A percentile compares a stretch with the other conserved stretches of the same genome.
Evolutionary conservation across 108 stramenopile genomes (phyloP).

Genomic region (Cyclotella distinguenda): DNA sequence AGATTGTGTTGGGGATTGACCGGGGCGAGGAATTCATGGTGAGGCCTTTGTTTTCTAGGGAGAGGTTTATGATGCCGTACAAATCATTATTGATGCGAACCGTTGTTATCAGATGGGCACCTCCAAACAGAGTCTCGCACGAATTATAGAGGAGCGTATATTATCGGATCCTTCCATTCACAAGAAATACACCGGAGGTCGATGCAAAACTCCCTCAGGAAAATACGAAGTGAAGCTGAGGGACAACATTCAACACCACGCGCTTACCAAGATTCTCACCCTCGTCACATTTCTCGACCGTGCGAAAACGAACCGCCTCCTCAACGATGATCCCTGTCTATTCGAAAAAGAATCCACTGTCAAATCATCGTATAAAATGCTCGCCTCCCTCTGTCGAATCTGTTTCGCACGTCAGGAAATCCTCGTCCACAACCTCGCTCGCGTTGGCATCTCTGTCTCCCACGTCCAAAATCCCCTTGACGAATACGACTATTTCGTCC

Average conservation of each 20-base stretch:
- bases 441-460: slow-evolving; percentile 69
- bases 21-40: slow-evolving; percentile 33
- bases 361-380: slow-evolving; percentile 87
- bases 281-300: slow-evolving; percentile 85
- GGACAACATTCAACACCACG: slow-evolving; percentile 59
- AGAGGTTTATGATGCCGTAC: too few species aligned
- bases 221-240: slow-evolving; percentile 68
- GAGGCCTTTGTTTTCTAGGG: too few species aligned
- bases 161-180: slow-evolving; percentile 63
- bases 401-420: slow-evolving; percentile 86
- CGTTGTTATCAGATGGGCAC: slow-evolving; percentile 16
- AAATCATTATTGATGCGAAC: too few species aligned
- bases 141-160: slow-evolving; percentile 64
- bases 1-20: slow-evolving; percentile 79
- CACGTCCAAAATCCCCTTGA: slow-evolving; percentile 87
- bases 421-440: slow-evolving; percentile 80
- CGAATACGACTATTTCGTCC: slow-evolving; percentile 84
- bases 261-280: slow-evolving; percentile 64
- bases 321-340: slow-evolving; percentile 67
- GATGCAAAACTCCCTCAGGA: slow-evolving; percentile 71
- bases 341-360: slow-evolving; percentile 60
- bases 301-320: slow-evolving; percentile 59
- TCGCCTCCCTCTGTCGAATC: slow-evolving; percentile 72
- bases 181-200: slow-evolving; percentile 71
- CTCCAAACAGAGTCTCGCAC: slow-evolving; percentile 52